A percentile compares a stretch with the other conserved stretches of the same genome.
Evolutionary conservation across 2,329 filamentous ascomycete genomes (phyloP).

Genomic region (Blumeriella jaapii): DNA sequence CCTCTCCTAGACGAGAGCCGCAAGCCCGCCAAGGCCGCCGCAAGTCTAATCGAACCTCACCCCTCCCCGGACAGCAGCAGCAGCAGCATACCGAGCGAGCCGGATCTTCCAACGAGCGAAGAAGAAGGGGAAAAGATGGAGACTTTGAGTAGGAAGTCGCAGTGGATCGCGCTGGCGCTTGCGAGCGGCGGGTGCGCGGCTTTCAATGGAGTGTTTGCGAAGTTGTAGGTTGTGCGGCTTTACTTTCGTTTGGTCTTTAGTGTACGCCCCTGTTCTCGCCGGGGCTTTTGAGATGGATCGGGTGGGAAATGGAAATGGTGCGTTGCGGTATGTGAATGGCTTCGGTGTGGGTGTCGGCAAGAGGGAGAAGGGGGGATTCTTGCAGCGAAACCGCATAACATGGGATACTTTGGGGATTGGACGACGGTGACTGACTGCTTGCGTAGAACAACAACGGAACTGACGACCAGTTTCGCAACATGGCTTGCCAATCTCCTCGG

Average conservation of each 20-base stretch:
- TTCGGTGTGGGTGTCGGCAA: too few relatives aligned
- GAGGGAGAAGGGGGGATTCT: too few relatives aligned
- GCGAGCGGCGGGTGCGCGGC: conserved; percentile 68
- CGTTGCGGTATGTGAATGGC: too few relatives aligned
- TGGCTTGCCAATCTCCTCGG: conserved; percentile 34
- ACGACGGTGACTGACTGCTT: conserved; percentile 2
- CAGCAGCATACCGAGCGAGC: background rate
- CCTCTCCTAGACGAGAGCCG: conserved; percentile 10
- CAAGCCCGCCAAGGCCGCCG: conserved; percentile 6
- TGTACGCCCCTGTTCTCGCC: background rate
- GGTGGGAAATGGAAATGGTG: background rate
- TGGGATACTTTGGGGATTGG: background rate
- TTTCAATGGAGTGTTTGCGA: conserved; percentile 65
- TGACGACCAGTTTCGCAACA: conserved; percentile 41
- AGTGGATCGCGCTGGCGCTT: conserved; percentile 59
- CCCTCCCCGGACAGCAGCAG: background rate
- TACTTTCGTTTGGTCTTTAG: background rate
- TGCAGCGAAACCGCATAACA: too few relatives aligned
- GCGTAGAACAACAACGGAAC: conserved; percentile 40
- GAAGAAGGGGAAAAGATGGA: conserved; percentile 17
- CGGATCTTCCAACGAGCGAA: background rate
- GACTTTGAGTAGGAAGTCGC: conserved; percentile 29
- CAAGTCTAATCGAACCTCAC: conserved; percentile 15
- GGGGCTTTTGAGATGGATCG: background rate
- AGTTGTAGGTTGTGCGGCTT: conserved; percentile 44